Base-by-base conservation (phyloP, 2,329 filamentous ascomycete genomes). In the Epichloe sibirici region DNA sequence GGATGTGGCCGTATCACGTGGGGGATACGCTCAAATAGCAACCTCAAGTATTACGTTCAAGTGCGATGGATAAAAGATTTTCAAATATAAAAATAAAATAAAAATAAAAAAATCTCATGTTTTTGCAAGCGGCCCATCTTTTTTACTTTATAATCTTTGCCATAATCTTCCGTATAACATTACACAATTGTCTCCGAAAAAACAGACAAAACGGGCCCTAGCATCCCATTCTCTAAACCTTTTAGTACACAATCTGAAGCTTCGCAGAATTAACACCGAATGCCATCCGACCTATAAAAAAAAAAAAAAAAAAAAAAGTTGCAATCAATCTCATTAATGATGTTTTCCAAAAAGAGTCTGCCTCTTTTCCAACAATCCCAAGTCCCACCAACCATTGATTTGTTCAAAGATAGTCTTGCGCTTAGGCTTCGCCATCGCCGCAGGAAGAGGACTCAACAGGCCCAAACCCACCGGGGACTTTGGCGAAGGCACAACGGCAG, bases 311-410 rank as follows among this genome's bases (percentile, higher is more conserved):
- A 15, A 2, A 21, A 31, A 38, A 47, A 23, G 5, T 13, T 17
- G 7, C 25, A 21, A 31, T 15, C 25, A 23, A 17, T 35, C 37
- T 28, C 9, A 49, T 34, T 35, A 25, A 9, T 34, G 28, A 6
- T 45, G 44, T 28, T 45, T 44, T 52, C 61, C 61, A 55, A 69
- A 62, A 45, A 66, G 52, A 7, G 65, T 69, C 58, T 67, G 65
- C 54, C 73, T 68, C 62, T 66, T 74, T 28, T 75, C 74, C 51
- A 78, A 57, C 51, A 78, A 60, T 4, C 69, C 73, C 51, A 78
- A 62, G 62, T 78, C 75, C 75, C 76, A 79, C 75, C 75, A 79
- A 5, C 75, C 76, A 43, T 77, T 74, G 31, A 78, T 66, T 21
- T 70, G 64, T 40, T 72, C 66, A 55, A 76, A 64, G 23, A 79